Conservation (phyloP, 1,139 yeast genomes). For the Sugiyamaella sp. region DNA sequence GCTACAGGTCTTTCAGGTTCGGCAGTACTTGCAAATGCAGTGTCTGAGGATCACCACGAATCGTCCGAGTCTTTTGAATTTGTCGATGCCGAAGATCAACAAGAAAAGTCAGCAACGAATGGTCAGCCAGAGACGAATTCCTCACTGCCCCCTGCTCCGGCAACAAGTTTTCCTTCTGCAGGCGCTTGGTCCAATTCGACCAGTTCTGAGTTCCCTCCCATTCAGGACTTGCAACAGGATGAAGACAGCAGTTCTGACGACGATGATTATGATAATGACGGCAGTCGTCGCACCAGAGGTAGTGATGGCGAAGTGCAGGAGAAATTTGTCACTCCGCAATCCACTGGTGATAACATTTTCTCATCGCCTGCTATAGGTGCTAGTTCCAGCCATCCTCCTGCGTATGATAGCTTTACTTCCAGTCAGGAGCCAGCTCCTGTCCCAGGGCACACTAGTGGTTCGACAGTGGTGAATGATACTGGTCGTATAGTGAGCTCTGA, state of each 20-base stretch:
- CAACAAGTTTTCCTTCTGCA: constrained; percentile 18
- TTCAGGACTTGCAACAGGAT: constrained; percentile 61
- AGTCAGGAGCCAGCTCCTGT: constrained; percentile 5
- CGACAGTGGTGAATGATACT: constrained; percentile 5
- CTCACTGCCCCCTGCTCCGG: constrained; percentile 1
- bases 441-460: constrained; percentile 4
- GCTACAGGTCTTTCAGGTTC: constrained; percentile 3
- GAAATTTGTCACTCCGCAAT: constrained; percentile 24
- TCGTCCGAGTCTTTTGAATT: constrained; percentile 50
- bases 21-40: constrained; percentile 2
- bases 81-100: constrained; percentile 34
- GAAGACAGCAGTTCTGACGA: constrained; percentile 55
- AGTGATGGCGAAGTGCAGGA: constrained; percentile 19
- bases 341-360: constrained; percentile 20
- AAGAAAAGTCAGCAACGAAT: not conserved
- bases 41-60: constrained; percentile 55
- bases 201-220: constrained; percentile 65
- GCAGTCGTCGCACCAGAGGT: constrained; percentile 2
- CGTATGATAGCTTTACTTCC: constrained; percentile 10
- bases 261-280: constrained; percentile 34
- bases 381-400: constrained; percentile 15
- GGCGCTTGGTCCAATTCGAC: constrained; percentile 20
- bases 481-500: constrained; percentile 22
- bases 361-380: constrained; percentile 17
- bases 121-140: not conserved